Conservation (phyloP, 176 grass and related monocot genomes). For the Carex parvula region DNA sequence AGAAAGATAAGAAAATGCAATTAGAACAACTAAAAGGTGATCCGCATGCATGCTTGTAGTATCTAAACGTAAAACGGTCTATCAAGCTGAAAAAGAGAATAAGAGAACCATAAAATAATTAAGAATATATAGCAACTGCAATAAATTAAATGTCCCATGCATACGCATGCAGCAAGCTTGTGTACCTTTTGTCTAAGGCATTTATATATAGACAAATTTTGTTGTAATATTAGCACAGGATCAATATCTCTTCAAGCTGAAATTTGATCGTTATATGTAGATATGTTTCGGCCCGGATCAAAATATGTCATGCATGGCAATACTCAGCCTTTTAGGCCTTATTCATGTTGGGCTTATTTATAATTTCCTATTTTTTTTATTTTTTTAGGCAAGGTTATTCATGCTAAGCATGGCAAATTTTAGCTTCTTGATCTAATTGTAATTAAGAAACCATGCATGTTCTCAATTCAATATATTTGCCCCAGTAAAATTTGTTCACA, state of each 20-base stretch:
- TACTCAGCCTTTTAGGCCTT: background rate
- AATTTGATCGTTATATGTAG: background rate
- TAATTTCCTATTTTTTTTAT: background rate
- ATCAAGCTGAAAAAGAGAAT: background rate
- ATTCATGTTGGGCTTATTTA: background rate
- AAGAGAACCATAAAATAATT: background rate
- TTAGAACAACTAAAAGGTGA: background rate
- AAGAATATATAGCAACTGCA: too few relatives aligned
- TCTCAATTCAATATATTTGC: background rate
- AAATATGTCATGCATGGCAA: background rate
- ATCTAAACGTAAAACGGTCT: background rate
- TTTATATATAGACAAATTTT: background rate
- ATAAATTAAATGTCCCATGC: too few relatives aligned
- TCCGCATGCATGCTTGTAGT: background rate
- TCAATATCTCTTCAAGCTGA: background rate
- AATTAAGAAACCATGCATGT: background rate
- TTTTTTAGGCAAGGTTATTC: background rate
- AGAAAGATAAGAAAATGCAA: background rate
- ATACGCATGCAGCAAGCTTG: background rate
- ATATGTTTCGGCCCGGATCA: background rate
- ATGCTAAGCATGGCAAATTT: background rate
- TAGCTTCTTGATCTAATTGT: background rate
- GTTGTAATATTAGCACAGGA: background rate
- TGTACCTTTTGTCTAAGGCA: background rate
- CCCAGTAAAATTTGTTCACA: background rate